Evolutionary conservation across 495 filamentous ascomycete genomes (phyloP), one percentile per base, ranked within the genome.

Genomic region (Lasiosphaeria ovina): DNA sequence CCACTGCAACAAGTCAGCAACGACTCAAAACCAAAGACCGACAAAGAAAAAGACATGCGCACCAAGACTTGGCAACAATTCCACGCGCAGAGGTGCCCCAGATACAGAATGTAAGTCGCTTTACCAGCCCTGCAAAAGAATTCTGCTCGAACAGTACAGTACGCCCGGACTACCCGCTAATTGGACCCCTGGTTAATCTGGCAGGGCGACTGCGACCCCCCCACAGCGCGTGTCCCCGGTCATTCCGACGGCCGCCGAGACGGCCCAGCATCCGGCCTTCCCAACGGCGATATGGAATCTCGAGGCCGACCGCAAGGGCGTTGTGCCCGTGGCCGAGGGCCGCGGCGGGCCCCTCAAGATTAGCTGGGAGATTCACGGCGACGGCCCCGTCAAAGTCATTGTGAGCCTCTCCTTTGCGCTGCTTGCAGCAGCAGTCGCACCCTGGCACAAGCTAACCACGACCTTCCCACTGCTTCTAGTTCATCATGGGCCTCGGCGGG

Each of bases 351-450:
- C 89, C 0, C 72, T 91, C 54, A 81, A 88, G 9, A 85, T 93
- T 54, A 77, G 82, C 50, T 92, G 86, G 76, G 89, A 95, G 67
- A 79, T 92, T 36, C 91, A 96, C 75, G 91, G 91, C 47, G 76
- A 79, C 33, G 91, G 91, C 0, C 82, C 85, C 10, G 75, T 82
- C 34, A 85, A 87, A 65, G 70, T 94, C 47, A 77, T 93, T 60
- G 90, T 93, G 81, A 54, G 87, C 81, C 47, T 16, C 57, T 62
- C 67, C 57, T 52, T 62, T 42, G 33, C n/a, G n/a, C 11, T 14
- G n/a, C 51, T 17, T 24, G 17, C 44, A 56, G 6, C 6, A 58
- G 62, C 66, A 64, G 52, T 24, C 24, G 58, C 16, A 48, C n/a
- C 51, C 55, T 69, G 35, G 63, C 59, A 50, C 0, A 42, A 54